Percentiles rank a stretch among this genome's conserved stretches.
These are phyloP conservation scores for Talaromyces marneffei DNA, from an alignment of 2,329 filamentous ascomycete genomes.

Conservation along the genomic window DNA sequence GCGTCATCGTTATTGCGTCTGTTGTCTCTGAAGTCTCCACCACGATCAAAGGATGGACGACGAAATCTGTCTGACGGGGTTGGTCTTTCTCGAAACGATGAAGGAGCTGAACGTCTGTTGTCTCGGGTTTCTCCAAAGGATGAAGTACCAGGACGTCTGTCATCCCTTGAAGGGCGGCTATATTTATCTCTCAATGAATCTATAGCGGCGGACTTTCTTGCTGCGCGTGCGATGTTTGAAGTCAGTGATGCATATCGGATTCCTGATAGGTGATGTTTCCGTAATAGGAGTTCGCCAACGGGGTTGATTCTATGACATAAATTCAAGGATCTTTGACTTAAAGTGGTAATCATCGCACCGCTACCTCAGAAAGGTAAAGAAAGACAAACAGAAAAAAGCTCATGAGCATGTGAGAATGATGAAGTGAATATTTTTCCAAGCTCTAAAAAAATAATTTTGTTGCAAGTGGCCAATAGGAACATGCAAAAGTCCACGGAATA, in stretches of 20 bases:
- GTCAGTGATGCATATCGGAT: constrained; percentile 52
- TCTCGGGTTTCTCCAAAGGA: neutral
- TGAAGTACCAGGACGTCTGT: neutral
- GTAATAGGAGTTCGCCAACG: neutral
- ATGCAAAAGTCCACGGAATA: neutral
- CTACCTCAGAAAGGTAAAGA: neutral
- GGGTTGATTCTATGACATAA: constrained; percentile 4
- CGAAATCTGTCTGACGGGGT: neutral
- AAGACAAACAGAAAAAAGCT: neutral
- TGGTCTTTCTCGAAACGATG: neutral
- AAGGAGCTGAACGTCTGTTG: neutral
- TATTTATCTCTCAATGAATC: constrained; percentile 4
- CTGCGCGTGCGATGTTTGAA: constrained; percentile 63
- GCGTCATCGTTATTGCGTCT: neutral
- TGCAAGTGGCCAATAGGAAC: neutral
- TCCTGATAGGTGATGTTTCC: constrained; percentile 14
- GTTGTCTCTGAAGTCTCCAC: neutral
- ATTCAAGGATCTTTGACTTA: neutral
- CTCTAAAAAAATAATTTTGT: neutral
- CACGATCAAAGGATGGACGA: neutral
- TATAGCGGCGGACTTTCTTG: constrained; percentile 44
- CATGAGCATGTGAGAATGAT: neutral
- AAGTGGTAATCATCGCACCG: neutral
- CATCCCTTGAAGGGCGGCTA: neutral
- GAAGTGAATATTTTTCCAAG: neutral